phyloP scores from a whole-genome alignment of 192 early-diverging fungal genomes.

The Backusella circina region DNA sequence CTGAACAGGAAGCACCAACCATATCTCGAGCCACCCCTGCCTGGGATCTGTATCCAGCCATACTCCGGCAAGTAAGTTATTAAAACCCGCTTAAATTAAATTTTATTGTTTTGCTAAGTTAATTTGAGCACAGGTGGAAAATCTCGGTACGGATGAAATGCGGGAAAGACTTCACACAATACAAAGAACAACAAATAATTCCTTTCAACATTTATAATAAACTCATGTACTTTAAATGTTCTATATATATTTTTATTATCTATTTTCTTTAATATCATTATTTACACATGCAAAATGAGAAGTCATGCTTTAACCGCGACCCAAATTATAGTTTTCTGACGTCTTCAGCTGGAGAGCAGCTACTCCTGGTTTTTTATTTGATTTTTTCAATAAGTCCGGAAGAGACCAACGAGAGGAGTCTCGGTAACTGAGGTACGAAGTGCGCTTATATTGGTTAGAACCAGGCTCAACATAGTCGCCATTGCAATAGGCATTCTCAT shows the following conservation, averaged over 20 bases:
- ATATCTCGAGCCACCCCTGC: background rate
- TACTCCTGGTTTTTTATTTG: background rate
- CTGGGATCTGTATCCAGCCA: slow-evolving; percentile 22
- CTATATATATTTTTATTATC: background rate
- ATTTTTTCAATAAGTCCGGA: slow-evolving; percentile 4
- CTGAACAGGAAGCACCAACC: background rate
- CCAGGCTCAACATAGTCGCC: slow-evolving; percentile 18
- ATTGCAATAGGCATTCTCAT: slow-evolving; percentile 21
- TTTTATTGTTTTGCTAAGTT: background rate
- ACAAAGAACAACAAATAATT: slow-evolving; percentile 12
- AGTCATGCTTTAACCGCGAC: background rate
- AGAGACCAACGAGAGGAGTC: slow-evolving; percentile 2
- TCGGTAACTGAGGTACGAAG: background rate
- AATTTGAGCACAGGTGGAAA: slow-evolving; percentile 19
- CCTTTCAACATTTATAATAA: background rate
- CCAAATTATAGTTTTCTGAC: slow-evolving; percentile 8
- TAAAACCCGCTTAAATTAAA: background rate
- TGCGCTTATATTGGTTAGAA: background rate
- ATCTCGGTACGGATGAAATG: slow-evolving; percentile 26
- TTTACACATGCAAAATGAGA: background rate
- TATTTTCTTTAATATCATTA: background rate
- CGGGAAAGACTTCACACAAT: slow-evolving; percentile 22
- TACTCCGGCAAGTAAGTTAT: slow-evolving; percentile 20
- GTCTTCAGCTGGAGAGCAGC: background rate
- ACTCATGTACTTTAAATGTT: background rate